Base-by-base conservation (phyloP, 306 rosid species). In the Trifolium subterraneum region DNA sequence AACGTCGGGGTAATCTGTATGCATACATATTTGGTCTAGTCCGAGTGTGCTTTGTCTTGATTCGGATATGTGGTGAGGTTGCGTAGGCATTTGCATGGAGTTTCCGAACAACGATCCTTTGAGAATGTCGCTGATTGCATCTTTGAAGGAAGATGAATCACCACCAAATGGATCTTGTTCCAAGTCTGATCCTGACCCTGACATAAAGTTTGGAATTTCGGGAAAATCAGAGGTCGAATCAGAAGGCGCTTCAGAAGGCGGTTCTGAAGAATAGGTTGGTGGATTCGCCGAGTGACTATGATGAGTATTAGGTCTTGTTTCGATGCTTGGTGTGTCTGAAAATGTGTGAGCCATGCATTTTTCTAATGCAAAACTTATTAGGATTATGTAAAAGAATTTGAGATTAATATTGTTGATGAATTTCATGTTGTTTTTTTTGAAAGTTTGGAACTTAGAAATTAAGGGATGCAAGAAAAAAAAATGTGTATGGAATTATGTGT, bases 1-100 rank as follows among this genome's bases (percentile, higher is more conserved):
- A 15, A 70, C 3, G 16, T 70, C 64, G 0, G 84, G 80, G 64
- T 80, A 75, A 16, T 75, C 77, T 0, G 84, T 80, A 47, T 64
- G 72, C 66, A 31, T 23, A 39, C 84, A 80, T 2, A 75, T 51
- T 2, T 33, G 7, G 7, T 22, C 33, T 4, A 80, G 9, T 0
- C 3, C 9, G 0, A 68, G 4, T 5, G 2, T 14, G 16, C 10
- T 15, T 1, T 18, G 36, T 10, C 14, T 11, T 4, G 51, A 0
- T 12, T 9, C 36, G 13, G 9, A 2, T 18, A 6, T 3, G 13
- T 0, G 0, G 59, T 59, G 15, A 68, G 60, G 60, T 2, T 0
- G 0, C 27, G 60, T 15, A 68, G 60, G 60, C 14, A 54, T 58
- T 7, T 25, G 20, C 0, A 45, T 0, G 10, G 75, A 0, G 9